phyloP scores from a whole-genome alignment of 2,329 filamentous ascomycete species.

The Rhinocladiella mackenziei region DNA sequence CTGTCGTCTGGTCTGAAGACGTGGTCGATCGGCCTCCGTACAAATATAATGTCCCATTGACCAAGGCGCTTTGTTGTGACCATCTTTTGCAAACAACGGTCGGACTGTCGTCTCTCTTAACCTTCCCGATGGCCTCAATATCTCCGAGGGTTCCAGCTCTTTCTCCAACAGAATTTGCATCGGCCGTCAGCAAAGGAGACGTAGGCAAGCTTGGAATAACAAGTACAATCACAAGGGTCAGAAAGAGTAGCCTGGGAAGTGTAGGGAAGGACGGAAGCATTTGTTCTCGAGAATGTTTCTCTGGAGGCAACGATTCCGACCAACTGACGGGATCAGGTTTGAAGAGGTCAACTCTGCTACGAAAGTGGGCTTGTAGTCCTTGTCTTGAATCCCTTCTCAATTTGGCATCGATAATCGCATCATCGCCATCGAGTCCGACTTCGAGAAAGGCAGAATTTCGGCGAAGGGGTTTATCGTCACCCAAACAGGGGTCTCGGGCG shows the following conservation, averaged over 20 bases:
- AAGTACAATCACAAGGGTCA: conserved; percentile 24
- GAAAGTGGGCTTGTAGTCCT: conserved; percentile 23
- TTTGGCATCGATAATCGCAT: conserved; percentile 25
- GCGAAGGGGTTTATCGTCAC: conserved; percentile 14
- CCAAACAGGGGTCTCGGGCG: conserved; percentile 7
- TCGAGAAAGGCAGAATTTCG: conserved; percentile 28
- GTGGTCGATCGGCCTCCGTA: conserved; percentile 67
- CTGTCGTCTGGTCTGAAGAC: conserved; percentile 52
- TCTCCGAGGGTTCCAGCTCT: conserved; percentile 6
- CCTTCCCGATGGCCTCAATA: neutral
- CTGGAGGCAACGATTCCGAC: neutral
- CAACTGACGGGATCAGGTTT: conserved; percentile 13
- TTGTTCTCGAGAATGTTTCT: conserved; percentile 1
- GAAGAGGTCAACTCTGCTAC: conserved; percentile 24
- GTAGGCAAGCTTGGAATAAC: conserved; percentile 23
- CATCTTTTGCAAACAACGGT: conserved; percentile 62
- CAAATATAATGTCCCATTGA: conserved; percentile 72
- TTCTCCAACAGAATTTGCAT: conserved; percentile 18
- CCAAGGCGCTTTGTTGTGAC: conserved; percentile 62
- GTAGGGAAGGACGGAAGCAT: conserved; percentile 22
- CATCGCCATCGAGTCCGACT: conserved; percentile 26
- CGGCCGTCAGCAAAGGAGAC: conserved; percentile 20
- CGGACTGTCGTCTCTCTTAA: conserved; percentile 39
- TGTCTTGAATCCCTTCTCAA: conserved; percentile 19
- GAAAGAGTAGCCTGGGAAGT: conserved; percentile 21